Percentiles rank a stretch among this genome's conserved stretches.
Evolutionary conservation across 805 yeast species (phyloP).

Genomic region (Teunomyces gatunensis): DNA sequence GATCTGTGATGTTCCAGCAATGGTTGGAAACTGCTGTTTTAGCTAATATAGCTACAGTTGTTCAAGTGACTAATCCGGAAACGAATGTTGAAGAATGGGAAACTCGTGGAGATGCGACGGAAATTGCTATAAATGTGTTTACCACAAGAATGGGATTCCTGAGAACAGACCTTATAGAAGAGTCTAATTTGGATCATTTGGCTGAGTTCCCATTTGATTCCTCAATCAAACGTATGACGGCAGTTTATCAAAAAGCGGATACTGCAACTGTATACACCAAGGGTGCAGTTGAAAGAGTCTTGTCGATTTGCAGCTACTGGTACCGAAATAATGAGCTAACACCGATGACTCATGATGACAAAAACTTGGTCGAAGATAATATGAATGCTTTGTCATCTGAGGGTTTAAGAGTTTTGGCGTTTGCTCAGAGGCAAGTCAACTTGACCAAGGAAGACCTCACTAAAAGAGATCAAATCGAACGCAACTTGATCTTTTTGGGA

Average conservation of each 20-base stretch:
- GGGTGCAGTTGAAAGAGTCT: constrained; percentile 33
- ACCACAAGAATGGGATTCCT: constrained; percentile 22
- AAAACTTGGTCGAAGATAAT: constrained; percentile 19
- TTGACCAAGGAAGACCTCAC: constrained; percentile 10
- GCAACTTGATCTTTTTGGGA: constrained; percentile 24
- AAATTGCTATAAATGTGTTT: constrained; percentile 34
- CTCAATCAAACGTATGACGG: constrained; percentile 31
- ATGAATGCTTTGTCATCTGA: constrained; percentile 26
- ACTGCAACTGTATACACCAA: constrained; percentile 19
- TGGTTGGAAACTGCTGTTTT: constrained; percentile 37
- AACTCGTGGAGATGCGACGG: constrained; percentile 39
- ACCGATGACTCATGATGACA: constrained; percentile 20
- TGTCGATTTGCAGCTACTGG: constrained; percentile 24
- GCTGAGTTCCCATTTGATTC: constrained; percentile 34
- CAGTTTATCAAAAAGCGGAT: constrained; percentile 16
- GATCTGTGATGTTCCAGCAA: constrained; percentile 16
- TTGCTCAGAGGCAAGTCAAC: constrained; percentile 22
- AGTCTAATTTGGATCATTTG: constrained; percentile 16
- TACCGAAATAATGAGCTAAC: constrained; percentile 8
- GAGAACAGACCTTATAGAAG: constrained; percentile 19
- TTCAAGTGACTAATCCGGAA: constrained; percentile 12
- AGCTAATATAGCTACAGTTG: constrained; percentile 40
- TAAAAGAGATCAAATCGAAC: constrained; percentile 21
- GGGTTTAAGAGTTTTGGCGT: constrained; percentile 33
- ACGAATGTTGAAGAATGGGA: constrained; percentile 35